Evolutionary conservation across 352 stramenopile genomes (phyloP).

Genomic region (Pythium pyrilobum): DNA sequence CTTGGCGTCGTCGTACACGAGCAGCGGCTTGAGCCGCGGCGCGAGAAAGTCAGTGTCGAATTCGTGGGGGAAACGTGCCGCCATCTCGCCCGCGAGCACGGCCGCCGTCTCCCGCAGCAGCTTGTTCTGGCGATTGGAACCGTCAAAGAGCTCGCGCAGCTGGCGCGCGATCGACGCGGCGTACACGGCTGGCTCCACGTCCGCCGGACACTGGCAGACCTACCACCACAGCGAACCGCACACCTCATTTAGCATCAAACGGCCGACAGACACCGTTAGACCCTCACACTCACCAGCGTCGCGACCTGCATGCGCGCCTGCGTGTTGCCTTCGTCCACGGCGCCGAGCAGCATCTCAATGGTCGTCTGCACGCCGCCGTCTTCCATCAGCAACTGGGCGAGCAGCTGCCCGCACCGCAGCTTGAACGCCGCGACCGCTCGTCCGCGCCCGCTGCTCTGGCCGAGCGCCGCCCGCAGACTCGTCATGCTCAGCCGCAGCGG

Average conservation of each 20-base stretch:
- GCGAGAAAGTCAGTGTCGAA: slow-evolving; percentile 56
- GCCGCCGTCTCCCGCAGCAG: slow-evolving; percentile 68
- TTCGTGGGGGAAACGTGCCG: slow-evolving; percentile 27
- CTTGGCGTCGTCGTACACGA: slow-evolving; percentile 41
- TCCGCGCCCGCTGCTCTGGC: slow-evolving; percentile 23
- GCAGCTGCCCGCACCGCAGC: slow-evolving; percentile 43
- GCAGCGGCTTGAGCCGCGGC: slow-evolving; percentile 48
- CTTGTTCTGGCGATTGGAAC: slow-evolving; percentile 53
- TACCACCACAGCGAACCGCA: no score
- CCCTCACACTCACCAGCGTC: slow-evolving; percentile 47
- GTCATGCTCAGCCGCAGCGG: slow-evolving; percentile 70
- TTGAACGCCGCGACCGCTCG: slow-evolving; percentile 45
- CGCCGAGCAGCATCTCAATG: slow-evolving; percentile 75
- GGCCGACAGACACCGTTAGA: no score
- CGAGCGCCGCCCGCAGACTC: slow-evolving; percentile 61
- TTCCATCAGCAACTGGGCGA: slow-evolving; percentile 62
- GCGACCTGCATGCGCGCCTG: slow-evolving; percentile 80
- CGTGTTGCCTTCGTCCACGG: slow-evolving; percentile 79
- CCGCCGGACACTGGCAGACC: slow-evolving; percentile 64
- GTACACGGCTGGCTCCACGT: slow-evolving; percentile 39
- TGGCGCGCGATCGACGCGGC: slow-evolving; percentile 41
- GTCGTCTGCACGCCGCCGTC: slow-evolving; percentile 70
- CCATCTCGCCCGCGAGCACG: slow-evolving; percentile 54
- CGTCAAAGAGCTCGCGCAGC: slow-evolving; percentile 44
- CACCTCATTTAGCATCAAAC: no score